Conservation (phyloP, 371 early-diverging fungal species). For the Apophysomyces ossiformis region DNA sequence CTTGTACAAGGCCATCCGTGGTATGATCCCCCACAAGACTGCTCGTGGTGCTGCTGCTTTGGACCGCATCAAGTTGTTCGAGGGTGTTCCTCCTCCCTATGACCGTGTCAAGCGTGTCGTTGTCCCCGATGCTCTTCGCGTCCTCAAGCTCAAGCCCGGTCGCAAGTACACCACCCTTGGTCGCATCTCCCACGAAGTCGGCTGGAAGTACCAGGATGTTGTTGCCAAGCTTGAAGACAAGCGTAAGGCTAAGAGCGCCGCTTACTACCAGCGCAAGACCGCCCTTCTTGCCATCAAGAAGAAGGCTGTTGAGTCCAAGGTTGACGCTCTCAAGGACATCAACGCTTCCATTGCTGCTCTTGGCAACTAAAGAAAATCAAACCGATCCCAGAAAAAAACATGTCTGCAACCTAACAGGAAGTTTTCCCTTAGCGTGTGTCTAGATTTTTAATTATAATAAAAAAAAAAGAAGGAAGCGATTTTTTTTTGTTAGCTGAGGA, state of each 20-base stretch:
- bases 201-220: conserved; percentile 99
- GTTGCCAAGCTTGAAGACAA: conserved; percentile 96
- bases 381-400: conserved; percentile 6
- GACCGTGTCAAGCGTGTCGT: conserved; percentile 97
- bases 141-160: conserved; percentile 95
- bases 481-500: conserved; percentile 4
- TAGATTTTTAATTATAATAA: conserved; percentile 1
- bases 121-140: conserved; percentile 96
- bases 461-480: conserved; percentile 6
- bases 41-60: conserved; percentile 98
- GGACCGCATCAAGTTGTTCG: conserved; percentile 97
- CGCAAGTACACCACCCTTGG: conserved; percentile 97
- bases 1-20: conserved; percentile 97
- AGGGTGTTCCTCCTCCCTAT: conserved; percentile 99
- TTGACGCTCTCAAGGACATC: conserved; percentile 52
- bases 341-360: conserved; percentile 54
- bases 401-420: too few species aligned
- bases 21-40: conserved; percentile 99
- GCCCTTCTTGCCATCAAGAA: conserved; percentile 49
- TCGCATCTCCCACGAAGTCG: conserved; percentile 95
- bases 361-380: conserved; percentile 56
- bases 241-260: conserved; percentile 94
- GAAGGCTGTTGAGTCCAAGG: conserved; percentile 57
- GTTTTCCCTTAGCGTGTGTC: conserved; percentile 1
- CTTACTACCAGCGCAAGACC: conserved; percentile 91